phyloP scores from a whole-genome alignment of 805 yeast genomes.

The Pichia sporocuriosa region DNA sequence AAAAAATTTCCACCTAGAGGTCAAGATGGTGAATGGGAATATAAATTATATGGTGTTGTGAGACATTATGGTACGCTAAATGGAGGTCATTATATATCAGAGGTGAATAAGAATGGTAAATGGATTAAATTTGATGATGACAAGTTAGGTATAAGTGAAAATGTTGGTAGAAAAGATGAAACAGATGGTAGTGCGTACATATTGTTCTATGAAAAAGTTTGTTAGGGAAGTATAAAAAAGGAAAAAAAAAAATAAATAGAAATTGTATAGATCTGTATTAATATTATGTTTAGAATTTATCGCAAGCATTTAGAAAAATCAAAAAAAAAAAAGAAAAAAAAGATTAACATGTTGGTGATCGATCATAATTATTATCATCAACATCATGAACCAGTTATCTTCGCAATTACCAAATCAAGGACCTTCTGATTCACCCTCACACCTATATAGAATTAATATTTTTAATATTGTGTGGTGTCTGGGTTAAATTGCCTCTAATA shows the following conservation, averaged over 20 bases:
- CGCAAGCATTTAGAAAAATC: too few relatives aligned
- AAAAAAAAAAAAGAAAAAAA: not conserved
- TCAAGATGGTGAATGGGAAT: conserved; percentile 61
- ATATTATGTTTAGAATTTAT: too few relatives aligned
- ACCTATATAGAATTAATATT: not conserved
- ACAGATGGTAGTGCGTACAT: conserved; percentile 13
- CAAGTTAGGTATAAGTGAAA: not conserved
- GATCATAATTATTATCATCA: too few relatives aligned
- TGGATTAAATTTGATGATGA: conserved; percentile 15
- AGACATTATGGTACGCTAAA: conserved; percentile 77
- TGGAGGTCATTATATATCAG: conserved; percentile 72
- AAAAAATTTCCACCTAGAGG: conserved; percentile 56
- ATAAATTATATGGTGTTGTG: conserved; percentile 72
- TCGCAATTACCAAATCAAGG: not conserved
- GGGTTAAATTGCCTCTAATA: not conserved
- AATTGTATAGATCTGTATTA: not conserved
- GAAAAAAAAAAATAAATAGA: not conserved
- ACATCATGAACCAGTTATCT: too few relatives aligned
- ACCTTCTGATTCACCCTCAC: not conserved
- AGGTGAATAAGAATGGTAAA: conserved; percentile 4
- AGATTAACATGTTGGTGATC: not conserved
- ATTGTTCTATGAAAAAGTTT: conserved; percentile 8
- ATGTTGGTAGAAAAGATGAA: conserved; percentile 3
- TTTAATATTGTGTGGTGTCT: not conserved
- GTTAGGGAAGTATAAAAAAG: not conserved